Conservation (phyloP, 169 alveolate genomes). For the Plasmodium berghei region DNA sequence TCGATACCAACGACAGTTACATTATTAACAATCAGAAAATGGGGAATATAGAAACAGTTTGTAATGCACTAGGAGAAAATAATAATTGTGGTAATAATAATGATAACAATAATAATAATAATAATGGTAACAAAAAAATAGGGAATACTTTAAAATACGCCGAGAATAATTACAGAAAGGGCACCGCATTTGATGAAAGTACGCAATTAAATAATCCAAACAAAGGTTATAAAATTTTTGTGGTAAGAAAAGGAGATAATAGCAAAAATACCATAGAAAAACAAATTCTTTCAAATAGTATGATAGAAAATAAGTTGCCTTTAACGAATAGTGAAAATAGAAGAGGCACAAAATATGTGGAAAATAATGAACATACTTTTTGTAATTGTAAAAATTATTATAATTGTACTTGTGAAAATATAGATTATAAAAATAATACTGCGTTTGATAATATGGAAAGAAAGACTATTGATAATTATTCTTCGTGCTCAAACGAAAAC, state of each 20-base stretch:
- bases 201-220: not conserved
- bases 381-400: not conserved
- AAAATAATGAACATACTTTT: not conserved
- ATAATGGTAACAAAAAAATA: too few species aligned
- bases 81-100: too few species aligned
- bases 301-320: not conserved
- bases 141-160: too few species aligned
- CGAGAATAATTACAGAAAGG: too few species aligned
- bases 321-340: not conserved
- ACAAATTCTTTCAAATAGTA: not conserved
- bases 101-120: too few species aligned
- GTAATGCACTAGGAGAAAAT: too few species aligned
- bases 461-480: slow-evolving; percentile 20
- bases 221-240: slow-evolving; percentile 17
- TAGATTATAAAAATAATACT: not conserved
- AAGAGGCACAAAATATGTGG: not conserved
- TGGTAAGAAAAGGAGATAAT: slow-evolving; percentile 10
- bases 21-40: too few species aligned
- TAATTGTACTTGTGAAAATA: not conserved
- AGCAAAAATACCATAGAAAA: slow-evolving; percentile 2
- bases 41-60: too few species aligned
- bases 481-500: slow-evolving; percentile 44
- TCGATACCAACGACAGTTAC: too few species aligned
- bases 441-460: slow-evolving; percentile 3
- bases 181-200: too few species aligned